A percentile compares a stretch with the other conserved stretches of the same genome.
phyloP scores from a whole-genome alignment of 2,329 filamentous ascomycete genomes.

The Dothistroma pini region DNA sequence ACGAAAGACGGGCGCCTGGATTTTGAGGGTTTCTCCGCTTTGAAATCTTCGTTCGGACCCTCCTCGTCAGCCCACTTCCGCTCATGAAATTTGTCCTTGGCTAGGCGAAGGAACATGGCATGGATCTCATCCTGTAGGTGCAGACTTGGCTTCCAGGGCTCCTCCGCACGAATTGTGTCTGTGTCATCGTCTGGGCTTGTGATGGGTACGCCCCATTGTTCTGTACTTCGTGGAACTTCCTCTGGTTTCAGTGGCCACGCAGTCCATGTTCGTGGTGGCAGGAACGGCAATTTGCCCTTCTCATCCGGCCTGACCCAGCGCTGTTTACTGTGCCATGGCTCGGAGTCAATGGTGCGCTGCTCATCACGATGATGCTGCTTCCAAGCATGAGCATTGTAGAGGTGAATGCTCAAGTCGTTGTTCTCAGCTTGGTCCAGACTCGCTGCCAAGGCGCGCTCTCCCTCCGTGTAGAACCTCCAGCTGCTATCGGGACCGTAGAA shows the following conservation, averaged over 20 bases:
- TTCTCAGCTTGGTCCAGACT: conserved; percentile 62
- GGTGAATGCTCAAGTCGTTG: conserved; percentile 67
- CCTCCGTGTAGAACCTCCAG: conserved; percentile 61
- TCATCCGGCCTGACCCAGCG: conserved; percentile 37
- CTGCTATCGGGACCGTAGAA: conserved; percentile 65
- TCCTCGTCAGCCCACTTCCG: conserved; percentile 4
- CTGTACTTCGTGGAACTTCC: conserved; percentile 57
- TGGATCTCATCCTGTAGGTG: conserved; percentile 67
- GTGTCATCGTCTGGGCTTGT: conserved; percentile 11
- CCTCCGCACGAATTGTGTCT: conserved; percentile 16
- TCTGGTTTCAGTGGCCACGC: conserved; percentile 73
- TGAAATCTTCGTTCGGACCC: background rate
- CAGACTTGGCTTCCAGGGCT: conserved; percentile 50
- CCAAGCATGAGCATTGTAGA: conserved; percentile 73
- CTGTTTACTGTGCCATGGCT: conserved; percentile 40
- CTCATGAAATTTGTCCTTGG: conserved; percentile 55
- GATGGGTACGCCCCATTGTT: conserved; percentile 45
- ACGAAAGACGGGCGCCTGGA: background rate
- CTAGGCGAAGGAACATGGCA: conserved; percentile 61
- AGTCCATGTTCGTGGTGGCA: conserved; percentile 63
- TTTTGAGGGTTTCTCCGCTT: background rate
- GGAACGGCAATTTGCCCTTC: conserved; percentile 36
- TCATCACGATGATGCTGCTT: conserved; percentile 47
- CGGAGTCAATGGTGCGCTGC: conserved; percentile 5
- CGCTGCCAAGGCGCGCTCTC: conserved; percentile 60